A percentile compares a stretch with the other conserved stretches of the same genome.
phyloP scores from a whole-genome alignment of 2,329 filamentous ascomycete species.

The Dothistroma pini region DNA sequence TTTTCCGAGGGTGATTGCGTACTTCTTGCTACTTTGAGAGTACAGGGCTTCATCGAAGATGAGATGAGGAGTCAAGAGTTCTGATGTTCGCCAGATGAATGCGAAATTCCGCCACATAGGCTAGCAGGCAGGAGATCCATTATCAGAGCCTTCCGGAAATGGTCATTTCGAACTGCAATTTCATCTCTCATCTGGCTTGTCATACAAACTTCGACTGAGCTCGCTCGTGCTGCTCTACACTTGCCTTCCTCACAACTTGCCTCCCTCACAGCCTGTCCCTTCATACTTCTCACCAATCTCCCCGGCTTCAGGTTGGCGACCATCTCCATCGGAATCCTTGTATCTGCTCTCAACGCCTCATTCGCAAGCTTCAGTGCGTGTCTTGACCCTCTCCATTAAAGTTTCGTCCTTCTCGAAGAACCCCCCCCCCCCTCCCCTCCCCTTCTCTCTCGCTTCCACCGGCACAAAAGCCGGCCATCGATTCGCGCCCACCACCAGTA shows the following conservation, averaged over 20 bases:
- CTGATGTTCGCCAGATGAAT: too few relatives aligned
- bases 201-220: background rate
- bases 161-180: too few relatives aligned
- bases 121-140: too few relatives aligned
- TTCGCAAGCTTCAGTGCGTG: background rate
- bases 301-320: background rate
- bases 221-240: background rate
- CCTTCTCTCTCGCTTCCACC: background rate
- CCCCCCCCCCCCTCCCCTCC: too few relatives aligned
- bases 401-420: background rate
- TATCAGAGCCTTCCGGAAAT: too few relatives aligned
- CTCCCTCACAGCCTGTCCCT: background rate
- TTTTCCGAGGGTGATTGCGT: too few relatives aligned
- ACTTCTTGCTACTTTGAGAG: too few relatives aligned
- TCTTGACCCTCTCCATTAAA: background rate
- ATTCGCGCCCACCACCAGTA: background rate
- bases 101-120: too few relatives aligned
- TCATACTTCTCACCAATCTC: background rate
- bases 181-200: too few relatives aligned
- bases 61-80: too few relatives aligned
- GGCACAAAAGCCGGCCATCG: background rate
- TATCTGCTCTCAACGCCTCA: conserved; percentile 1
- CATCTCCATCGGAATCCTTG: background rate
- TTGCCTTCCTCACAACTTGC: background rate
- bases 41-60: too few relatives aligned